Conservation (phyloP, 176 grass and related monocot genomes). For the Themeda triandra region DNA sequence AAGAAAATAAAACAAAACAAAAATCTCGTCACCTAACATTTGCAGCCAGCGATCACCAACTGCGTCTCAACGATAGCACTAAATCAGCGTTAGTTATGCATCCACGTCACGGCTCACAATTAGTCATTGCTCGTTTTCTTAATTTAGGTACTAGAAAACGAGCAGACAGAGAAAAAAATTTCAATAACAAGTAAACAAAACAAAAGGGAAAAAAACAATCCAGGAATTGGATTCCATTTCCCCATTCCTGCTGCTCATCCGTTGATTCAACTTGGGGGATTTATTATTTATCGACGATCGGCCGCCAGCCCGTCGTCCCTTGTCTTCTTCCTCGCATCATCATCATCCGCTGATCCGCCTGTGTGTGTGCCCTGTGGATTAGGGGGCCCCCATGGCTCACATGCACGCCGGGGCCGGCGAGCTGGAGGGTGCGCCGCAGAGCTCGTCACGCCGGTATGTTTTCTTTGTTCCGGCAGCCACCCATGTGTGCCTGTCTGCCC, state of each 20-base stretch:
- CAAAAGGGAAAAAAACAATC: not conserved
- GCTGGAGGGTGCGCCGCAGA: not conserved
- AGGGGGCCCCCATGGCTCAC: constrained; percentile 37
- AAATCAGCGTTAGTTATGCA: constrained; percentile 1
- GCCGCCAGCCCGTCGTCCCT: not conserved
- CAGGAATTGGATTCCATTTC: constrained; percentile 10
- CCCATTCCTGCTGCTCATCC: not conserved
- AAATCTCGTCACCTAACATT: constrained; percentile 1
- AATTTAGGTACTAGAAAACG: constrained; percentile 38
- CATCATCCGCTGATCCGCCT: not conserved
- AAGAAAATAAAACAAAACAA: not conserved
- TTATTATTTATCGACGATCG: not conserved
- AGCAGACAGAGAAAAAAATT: not conserved
- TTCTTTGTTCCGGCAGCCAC: not conserved
- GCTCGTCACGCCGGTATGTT: constrained; percentile 44
- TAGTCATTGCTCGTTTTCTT: not conserved
- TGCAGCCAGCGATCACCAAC: not conserved
- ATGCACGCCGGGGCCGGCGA: constrained; percentile 33
- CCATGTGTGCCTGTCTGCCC: constrained; percentile 18
- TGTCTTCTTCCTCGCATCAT: constrained; percentile 29
- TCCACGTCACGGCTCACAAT: constrained; percentile 14
- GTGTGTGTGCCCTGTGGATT: not conserved
- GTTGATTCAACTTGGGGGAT: not conserved
- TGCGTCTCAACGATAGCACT: constrained; percentile 9
- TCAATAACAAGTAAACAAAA: not conserved